Base-by-base conservation (phyloP, 768 basidiomycete genomes). In the Sarcodon aspratus region DNA sequence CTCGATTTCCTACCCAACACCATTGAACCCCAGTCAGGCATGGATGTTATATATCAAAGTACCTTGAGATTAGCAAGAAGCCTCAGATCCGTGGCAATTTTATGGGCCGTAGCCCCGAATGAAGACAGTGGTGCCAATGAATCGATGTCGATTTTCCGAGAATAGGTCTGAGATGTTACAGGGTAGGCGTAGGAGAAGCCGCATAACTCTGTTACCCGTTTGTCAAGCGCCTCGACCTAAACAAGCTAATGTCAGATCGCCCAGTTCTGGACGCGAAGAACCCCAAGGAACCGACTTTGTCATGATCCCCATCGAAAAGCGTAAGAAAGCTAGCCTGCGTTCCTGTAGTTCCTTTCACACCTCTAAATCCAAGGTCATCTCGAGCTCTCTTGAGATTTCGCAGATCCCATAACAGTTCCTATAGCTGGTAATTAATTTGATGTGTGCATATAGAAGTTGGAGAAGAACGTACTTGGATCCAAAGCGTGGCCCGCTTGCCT, bases 291-390 rank as follows among this genome's bases (percentile, higher is more conserved):
- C 60, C 11, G 38, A 82, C 87, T 74, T 98, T 98, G 53, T 79
- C 79, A 63, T 99, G 94, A 62, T 97, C 84, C 0, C 94, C 94
- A 52, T 97, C 87, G 59, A 99, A 98, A 33, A 99, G 70, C 0
- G 92, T 72, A 48, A 98, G 71, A 72, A 98, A 99, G 56, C 88
- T 92, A 3, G 90, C 96, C 64, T 98, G 96, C 0, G 96, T 98
- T 8, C 96, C 96, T 0, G 96, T 99, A 0, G 96, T 98, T n/a
- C 96, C 96, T 67, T 99, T 99, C 46, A 95, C 96, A 43, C 96
- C 96, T 48, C 96, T 80, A 73, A 99, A 98, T 4, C 96, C 95
- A 45, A 99, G 66, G 63, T 98, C 95, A 53, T 89, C 82, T 18
- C 90, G 72, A 0, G 88, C 92, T 32, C 95, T 80, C 61, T 82